Conservation (phyloP, 2,329 filamentous ascomycete genomes). For the Paradendryphiella salina region DNA sequence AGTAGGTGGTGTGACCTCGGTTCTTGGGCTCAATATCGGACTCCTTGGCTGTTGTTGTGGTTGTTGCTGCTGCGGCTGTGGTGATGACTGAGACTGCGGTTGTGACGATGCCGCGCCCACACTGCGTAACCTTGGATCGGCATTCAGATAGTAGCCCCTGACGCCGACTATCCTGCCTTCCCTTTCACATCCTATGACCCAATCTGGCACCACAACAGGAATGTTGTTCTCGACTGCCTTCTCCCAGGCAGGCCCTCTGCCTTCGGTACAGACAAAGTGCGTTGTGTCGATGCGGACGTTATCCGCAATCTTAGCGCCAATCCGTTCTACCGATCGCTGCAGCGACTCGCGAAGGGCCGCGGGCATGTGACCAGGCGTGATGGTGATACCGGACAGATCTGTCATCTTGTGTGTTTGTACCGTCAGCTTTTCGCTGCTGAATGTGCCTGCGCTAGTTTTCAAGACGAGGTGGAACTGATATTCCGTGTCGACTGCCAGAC, state of each 20-base stretch:
- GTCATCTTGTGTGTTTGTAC: constrained; percentile 99
- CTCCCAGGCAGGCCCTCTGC: constrained; percentile 87
- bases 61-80: constrained; percentile 29
- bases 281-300: constrained; percentile 94
- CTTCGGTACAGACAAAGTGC: constrained; percentile 96
- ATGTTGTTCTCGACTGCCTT: constrained; percentile 98
- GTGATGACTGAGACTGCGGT: constrained; percentile 27
- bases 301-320: constrained; percentile 90
- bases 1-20: constrained; percentile 56
- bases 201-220: constrained; percentile 93
- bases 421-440: constrained; percentile 76
- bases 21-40: constrained; percentile 50
- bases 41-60: constrained; percentile 31
- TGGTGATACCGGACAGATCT: constrained; percentile 90
- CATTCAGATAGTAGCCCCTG: constrained; percentile 93
- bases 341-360: constrained; percentile 72
- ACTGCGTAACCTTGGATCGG: constrained; percentile 67
- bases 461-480: constrained; percentile 94
- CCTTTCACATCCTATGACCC: constrained; percentile 94
- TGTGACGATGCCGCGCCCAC: constrained; percentile 48
- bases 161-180: constrained; percentile 92
- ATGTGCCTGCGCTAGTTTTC: constrained; percentile 86
- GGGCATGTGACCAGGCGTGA: constrained; percentile 86
- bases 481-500: constrained; percentile 92
- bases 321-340: constrained; percentile 74